Percentiles rank a stretch among this genome's conserved stretches.
Conservation (phyloP, 2,329 filamentous ascomycete species). For the Mycosphaerelloides madeirae region DNA sequence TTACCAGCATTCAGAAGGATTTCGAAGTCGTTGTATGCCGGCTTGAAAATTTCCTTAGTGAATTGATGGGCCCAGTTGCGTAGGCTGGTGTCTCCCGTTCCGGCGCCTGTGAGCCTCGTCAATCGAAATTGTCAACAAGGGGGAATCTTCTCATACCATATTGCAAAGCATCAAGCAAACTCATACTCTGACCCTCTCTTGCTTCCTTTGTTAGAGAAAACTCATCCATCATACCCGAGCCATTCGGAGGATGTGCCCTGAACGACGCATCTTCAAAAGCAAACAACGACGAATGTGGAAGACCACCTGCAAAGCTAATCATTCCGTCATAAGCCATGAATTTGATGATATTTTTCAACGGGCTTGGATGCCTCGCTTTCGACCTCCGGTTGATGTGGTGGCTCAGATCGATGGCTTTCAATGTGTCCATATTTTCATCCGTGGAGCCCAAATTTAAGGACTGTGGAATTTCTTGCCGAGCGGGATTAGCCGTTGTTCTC, state of each 20-base stretch:
- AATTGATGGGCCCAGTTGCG: not conserved
- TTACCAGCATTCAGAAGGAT: constrained; percentile 1
- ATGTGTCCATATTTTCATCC: too few species aligned
- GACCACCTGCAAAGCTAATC: constrained; percentile 4
- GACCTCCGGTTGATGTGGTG: constrained; percentile 4
- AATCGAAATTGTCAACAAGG: too few species aligned
- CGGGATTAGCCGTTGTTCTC: too few species aligned
- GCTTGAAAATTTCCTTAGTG: not conserved
- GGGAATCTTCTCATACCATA: too few species aligned
- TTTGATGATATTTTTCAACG: constrained; percentile 2
- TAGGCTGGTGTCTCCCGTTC: constrained; percentile 1
- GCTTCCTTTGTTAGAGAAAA: not conserved
- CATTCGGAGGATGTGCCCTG: constrained; percentile 1
- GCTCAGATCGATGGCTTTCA: constrained; percentile 8
- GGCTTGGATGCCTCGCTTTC: constrained; percentile 4
- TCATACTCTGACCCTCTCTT: not conserved
- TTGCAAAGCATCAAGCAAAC: constrained; percentile 1
- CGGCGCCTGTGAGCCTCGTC: too few species aligned
- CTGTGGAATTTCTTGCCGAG: too few species aligned
- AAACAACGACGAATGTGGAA: constrained; percentile 2
- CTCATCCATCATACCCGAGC: not conserved
- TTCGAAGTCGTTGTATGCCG: constrained; percentile 2
- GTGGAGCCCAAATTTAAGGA: too few species aligned
- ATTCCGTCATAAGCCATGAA: constrained; percentile 5
- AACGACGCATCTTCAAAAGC: constrained; percentile 1